These are phyloP conservation scores for Neofusicoccum sp. DNA, from an alignment of 2,329 filamentous ascomycete genomes.

Conservation along the genomic window DNA sequence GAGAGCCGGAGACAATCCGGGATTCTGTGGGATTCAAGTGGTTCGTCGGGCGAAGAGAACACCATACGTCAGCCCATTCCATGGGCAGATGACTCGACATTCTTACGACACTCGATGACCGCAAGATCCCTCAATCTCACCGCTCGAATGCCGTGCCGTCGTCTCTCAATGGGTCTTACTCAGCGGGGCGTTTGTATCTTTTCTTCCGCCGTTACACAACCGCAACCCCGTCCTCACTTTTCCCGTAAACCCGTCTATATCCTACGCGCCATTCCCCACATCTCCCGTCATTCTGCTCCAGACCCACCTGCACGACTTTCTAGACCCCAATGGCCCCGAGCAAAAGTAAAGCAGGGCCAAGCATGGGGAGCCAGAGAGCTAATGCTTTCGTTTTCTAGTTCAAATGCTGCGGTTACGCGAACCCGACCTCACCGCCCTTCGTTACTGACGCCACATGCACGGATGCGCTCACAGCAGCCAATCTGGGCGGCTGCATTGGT, in stretches of 20 bases:
- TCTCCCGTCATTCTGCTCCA: neutral
- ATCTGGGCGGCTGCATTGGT: conserved; percentile 67
- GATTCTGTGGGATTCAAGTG: neutral
- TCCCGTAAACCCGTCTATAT: conserved; percentile 12
- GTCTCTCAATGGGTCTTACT: conserved; percentile 10
- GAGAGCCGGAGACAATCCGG: neutral
- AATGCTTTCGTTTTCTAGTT: conserved; percentile 52
- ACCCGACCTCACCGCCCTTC: conserved; percentile 66
- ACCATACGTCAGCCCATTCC: neutral
- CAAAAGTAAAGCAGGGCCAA: neutral
- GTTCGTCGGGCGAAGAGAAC: neutral
- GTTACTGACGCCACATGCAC: conserved; percentile 66
- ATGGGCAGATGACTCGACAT: conserved; percentile 4
- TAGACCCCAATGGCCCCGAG: neutral
- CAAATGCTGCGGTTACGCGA: conserved; percentile 76
- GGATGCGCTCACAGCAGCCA: conserved; percentile 67
- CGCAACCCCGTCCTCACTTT: neutral
- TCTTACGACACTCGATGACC: conserved; percentile 1
- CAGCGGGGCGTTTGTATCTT: too few relatives aligned
- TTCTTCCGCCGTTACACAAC: conserved; percentile 15
- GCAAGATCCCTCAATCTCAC: neutral
- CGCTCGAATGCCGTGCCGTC: neutral
- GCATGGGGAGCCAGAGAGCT: conserved; percentile 15
- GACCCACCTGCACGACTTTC: neutral
- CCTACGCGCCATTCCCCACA: conserved; percentile 9